A percentile compares a stretch with the other conserved stretches of the same genome.
Evolutionary conservation across 257 asterid species (phyloP).

Genomic region (Przewalskia tangutica): DNA sequence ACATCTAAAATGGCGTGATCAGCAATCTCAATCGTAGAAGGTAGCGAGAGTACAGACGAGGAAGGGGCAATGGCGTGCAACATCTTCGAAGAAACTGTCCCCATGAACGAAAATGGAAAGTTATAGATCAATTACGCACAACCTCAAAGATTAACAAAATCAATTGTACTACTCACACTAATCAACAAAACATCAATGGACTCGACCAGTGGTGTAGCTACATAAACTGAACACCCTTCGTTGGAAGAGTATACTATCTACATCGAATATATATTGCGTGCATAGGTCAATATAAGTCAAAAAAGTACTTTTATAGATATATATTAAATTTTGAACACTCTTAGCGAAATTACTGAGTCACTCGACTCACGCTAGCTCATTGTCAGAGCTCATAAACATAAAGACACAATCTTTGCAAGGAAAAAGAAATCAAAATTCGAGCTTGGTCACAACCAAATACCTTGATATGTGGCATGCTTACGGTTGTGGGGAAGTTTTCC

Average conservation of each 20-base stretch:
- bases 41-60: conserved; percentile 39
- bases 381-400: not conserved
- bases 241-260: no score
- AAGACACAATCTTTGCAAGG: not conserved
- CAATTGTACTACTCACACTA: not conserved
- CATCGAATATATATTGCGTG: no score
- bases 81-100: conserved; percentile 73
- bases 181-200: not conserved
- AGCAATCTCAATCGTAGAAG: conserved; percentile 33
- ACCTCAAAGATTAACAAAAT: not conserved
- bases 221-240: no score
- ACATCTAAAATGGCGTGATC: conserved; percentile 41
- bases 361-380: not conserved
- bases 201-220: no score
- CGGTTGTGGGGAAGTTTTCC: conserved; percentile 76
- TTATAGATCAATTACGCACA: not conserved
- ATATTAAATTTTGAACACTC: no score
- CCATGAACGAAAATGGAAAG: not conserved
- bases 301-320: no score
- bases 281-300: no score
- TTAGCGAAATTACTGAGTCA: no score
- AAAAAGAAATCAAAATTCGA: not conserved
- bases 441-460: conserved; percentile 24
- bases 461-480: conserved; percentile 70
- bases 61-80: conserved; percentile 42